Conservation (phyloP, 148 eudicot species). For the Rheum nobile region DNA sequence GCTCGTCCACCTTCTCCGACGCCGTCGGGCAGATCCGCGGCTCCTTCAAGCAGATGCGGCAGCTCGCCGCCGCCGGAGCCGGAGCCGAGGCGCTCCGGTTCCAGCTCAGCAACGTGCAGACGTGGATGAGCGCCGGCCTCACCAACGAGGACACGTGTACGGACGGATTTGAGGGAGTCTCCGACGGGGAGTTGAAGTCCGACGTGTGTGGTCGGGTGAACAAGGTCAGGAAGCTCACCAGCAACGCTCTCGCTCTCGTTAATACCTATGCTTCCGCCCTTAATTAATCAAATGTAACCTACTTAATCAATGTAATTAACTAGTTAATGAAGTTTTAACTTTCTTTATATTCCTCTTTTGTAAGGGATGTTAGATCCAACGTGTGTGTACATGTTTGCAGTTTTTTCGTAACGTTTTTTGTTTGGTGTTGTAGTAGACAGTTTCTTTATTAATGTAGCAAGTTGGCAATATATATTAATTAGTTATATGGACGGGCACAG, state of each 20-base stretch:
- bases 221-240: slow-evolving; percentile 48
- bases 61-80: slow-evolving; percentile 12
- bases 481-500: too few relatives aligned
- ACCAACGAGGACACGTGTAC: slow-evolving; percentile 76
- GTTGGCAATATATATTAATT: too few relatives aligned
- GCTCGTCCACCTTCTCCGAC: slow-evolving; percentile 40
- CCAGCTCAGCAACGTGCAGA: slow-evolving; percentile 74
- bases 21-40: slow-evolving; percentile 43
- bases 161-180: slow-evolving; percentile 52
- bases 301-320: not conserved
- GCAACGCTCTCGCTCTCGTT: slow-evolving; percentile 76
- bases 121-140: slow-evolving; percentile 89
- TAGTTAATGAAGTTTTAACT: not conserved
- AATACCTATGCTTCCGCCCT: slow-evolving; percentile 34
- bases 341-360: not conserved
- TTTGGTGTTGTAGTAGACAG: too few relatives aligned
- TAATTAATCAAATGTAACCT: not conserved
- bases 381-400: not conserved
- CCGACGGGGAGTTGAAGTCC: slow-evolving; percentile 27
- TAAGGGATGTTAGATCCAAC: not conserved
- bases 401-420: too few relatives aligned
- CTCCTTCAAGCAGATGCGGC: slow-evolving; percentile 54
- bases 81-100: slow-evolving; percentile 32
- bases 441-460: too few relatives aligned
- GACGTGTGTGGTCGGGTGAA: slow-evolving; percentile 29